Conservation (phyloP, 2,329 filamentous ascomycete species). For the Eurotiales sp. region DNA sequence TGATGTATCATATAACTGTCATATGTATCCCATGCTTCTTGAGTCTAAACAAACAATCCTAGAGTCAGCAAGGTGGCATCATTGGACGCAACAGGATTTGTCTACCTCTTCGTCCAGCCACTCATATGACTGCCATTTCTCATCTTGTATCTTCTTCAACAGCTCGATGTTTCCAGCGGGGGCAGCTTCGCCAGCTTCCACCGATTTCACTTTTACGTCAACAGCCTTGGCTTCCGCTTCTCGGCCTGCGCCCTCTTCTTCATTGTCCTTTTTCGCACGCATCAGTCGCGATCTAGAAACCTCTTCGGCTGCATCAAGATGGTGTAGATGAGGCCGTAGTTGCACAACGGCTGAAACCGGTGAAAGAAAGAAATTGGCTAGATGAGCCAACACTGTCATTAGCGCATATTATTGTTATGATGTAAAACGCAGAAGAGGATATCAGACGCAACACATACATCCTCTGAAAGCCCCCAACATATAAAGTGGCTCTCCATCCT, state of each 20-base stretch:
- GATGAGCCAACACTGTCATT: conserved; percentile 33
- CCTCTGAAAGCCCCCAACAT: conserved; percentile 90
- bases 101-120: conserved; percentile 75
- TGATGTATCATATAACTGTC: conserved; percentile 64
- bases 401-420: too few relatives aligned
- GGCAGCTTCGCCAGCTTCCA: conserved; percentile 62
- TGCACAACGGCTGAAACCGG: conserved; percentile 79
- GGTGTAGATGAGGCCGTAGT: conserved; percentile 86
- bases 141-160: conserved; percentile 72
- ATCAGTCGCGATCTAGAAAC: conserved; percentile 41
- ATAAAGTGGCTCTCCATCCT: conserved; percentile 69
- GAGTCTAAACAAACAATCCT: conserved; percentile 40
- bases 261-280: conserved; percentile 35
- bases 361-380: conserved; percentile 61
- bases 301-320: conserved; percentile 80
- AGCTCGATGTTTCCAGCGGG: conserved; percentile 71
- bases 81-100: too few relatives aligned
- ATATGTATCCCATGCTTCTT: conserved; percentile 72
- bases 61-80: too few relatives aligned
- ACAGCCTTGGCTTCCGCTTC: conserved; percentile 66
- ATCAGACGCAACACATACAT: conserved; percentile 50
- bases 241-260: conserved; percentile 43
- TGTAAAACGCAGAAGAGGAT: too few relatives aligned
- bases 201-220: conserved; percentile 80
- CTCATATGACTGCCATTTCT: conserved; percentile 73